Conservation (phyloP, 2,329 filamentous ascomycete genomes). For the Ophiostoma angusticollis region DNA sequence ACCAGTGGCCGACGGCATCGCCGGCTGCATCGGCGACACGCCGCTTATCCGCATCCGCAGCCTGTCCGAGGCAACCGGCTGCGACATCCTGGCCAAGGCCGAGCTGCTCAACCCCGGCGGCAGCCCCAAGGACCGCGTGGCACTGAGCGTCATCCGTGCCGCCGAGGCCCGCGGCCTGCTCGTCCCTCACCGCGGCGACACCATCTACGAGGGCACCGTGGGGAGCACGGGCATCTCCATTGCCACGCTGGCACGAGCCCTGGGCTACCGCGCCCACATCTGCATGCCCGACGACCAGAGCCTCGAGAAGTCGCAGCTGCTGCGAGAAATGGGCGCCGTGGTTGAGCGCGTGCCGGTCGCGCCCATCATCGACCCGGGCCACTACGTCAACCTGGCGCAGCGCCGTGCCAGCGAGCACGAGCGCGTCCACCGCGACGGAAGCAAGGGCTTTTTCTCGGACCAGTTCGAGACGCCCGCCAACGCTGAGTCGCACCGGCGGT, state of each 20-base stretch:
- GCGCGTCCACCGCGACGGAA: constrained; percentile 37
- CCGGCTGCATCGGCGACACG: constrained; percentile 86
- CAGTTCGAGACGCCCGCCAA: constrained; percentile 92
- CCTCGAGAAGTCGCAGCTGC: constrained; percentile 75
- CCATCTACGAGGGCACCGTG: constrained; percentile 94
- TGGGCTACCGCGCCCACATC: constrained; percentile 86
- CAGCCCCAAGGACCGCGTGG: constrained; percentile 90
- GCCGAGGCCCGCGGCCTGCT: constrained; percentile 70
- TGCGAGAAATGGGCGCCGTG: constrained; percentile 79
- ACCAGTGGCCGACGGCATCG: constrained; percentile 60
- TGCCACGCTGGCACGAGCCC: constrained; percentile 73
- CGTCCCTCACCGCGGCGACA: constrained; percentile 70
- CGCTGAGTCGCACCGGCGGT: constrained; percentile 67
- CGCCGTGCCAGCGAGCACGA: constrained; percentile 65
- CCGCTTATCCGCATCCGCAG: constrained; percentile 77
- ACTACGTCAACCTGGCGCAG: constrained; percentile 89
- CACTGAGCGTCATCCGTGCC: constrained; percentile 72
- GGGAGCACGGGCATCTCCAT: constrained; percentile 94
- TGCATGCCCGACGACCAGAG: constrained; percentile 94
- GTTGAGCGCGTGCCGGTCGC: constrained; percentile 85
- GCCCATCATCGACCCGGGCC: constrained; percentile 81
- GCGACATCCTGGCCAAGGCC: constrained; percentile 82
- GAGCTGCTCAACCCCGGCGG: constrained; percentile 94
- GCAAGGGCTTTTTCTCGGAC: constrained; percentile 83
- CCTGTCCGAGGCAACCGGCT: constrained; percentile 74